Conservation (phyloP, 257 asterid genomes). For the Solanum microdontum region DNA sequence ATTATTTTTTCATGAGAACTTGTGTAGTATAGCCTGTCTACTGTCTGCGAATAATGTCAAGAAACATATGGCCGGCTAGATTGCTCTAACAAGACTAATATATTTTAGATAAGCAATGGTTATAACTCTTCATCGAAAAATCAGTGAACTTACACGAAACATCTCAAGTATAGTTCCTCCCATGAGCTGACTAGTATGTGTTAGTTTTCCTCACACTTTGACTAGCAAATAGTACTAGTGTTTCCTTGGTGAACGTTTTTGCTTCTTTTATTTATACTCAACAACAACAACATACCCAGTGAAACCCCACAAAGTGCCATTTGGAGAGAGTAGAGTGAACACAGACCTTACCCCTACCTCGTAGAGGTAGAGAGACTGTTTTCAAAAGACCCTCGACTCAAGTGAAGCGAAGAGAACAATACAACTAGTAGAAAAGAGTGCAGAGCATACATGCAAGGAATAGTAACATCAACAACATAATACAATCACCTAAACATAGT, state of each 20-base stretch:
- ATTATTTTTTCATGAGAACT: neutral
- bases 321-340: neutral
- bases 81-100: neutral
- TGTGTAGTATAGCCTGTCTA: neutral
- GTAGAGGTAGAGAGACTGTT: neutral
- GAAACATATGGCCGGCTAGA: neutral
- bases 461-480: neutral
- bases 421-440: neutral
- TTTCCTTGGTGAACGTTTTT: neutral
- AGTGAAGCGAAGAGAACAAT: neutral
- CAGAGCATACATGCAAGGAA: neutral
- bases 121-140: neutral
- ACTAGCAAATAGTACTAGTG: neutral
- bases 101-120: neutral
- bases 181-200: neutral
- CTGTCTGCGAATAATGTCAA: neutral
- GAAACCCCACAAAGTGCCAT: neutral
- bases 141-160: neutral
- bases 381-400: neutral
- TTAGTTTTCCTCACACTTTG: neutral
- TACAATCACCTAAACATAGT: neutral
- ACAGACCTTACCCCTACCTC: neutral
- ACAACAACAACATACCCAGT: neutral
- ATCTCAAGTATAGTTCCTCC: neutral
- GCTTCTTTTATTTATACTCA: neutral